Evolutionary conservation across 176 grass and related monocot genomes (phyloP).

Genomic region (Musa beccarii): DNA sequence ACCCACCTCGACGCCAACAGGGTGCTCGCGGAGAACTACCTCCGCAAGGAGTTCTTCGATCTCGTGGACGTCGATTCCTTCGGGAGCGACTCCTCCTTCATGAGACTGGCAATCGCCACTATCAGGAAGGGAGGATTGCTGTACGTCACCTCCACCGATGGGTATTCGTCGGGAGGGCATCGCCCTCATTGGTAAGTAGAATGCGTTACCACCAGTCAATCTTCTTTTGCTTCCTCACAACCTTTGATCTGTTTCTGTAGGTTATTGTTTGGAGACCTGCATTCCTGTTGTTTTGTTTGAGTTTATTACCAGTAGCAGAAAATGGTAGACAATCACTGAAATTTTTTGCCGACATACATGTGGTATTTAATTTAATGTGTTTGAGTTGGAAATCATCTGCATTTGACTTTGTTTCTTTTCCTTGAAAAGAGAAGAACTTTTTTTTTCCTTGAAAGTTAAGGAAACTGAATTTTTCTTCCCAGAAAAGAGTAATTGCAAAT

Average conservation of each 20-base stretch:
- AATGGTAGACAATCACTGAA: no score
- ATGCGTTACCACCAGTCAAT: neutral
- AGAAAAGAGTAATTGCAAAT: neutral
- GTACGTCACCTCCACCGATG: conserved; percentile 85
- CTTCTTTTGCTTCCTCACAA: no score
- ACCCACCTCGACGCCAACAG: conserved; percentile 71
- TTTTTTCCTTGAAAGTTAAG: neutral
- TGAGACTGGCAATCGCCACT: conserved; percentile 46
- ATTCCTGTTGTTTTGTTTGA: no score
- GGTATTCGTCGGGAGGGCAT: conserved; percentile 68
- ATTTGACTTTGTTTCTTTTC: no score
- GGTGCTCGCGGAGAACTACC: conserved; percentile 62
- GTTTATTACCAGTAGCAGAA: no score
- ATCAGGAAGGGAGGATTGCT: conserved; percentile 67
- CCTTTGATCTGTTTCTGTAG: no score
- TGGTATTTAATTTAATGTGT: no score
- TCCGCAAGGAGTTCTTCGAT: conserved; percentile 78
- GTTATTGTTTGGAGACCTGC: no score
- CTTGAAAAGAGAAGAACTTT: no score
- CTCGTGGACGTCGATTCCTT: conserved; percentile 88
- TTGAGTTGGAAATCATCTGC: no score
- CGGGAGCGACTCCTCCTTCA: conserved; percentile 62
- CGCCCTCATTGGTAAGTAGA: conserved; percentile 38
- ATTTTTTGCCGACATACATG: no score
- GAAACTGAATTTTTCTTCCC: neutral